These are phyloP conservation scores for Ceratobasidium sp. DNA, from an alignment of 1,284 basidiomycete genomes.

Conservation along the genomic window DNA sequence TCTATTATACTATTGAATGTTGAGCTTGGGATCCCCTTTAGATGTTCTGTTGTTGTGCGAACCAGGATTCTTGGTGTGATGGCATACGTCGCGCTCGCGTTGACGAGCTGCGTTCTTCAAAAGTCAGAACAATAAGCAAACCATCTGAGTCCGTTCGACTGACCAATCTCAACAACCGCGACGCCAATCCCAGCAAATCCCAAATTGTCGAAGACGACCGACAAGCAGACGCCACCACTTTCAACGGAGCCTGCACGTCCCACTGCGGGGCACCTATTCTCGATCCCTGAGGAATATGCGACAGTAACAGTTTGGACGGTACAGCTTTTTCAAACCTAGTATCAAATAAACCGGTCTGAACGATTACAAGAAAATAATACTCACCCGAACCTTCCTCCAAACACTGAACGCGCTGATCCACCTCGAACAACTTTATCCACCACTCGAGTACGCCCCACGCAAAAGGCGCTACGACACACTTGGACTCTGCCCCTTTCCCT, in stretches of 20 bases:
- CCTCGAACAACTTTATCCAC: slow-evolving; percentile 28
- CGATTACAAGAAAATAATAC: not conserved
- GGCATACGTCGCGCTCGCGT: slow-evolving; percentile 17
- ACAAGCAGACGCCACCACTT: not conserved
- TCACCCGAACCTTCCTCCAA: slow-evolving; percentile 8
- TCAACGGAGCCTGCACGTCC: slow-evolving; percentile 11
- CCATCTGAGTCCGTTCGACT: not conserved
- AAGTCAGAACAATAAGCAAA: not conserved
- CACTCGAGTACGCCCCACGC: slow-evolving; percentile 22
- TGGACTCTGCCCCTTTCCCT: not conserved
- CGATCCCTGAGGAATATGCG: slow-evolving; percentile 17
- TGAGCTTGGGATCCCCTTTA: slow-evolving; percentile 9
- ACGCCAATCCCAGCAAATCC: not conserved
- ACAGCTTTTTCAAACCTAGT: slow-evolving; percentile 3
- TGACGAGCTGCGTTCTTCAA: slow-evolving; percentile 18
- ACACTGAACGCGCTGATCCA: slow-evolving; percentile 1
- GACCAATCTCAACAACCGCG: slow-evolving; percentile 22
- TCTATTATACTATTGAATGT: not conserved
- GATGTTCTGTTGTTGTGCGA: slow-evolving; percentile 24
- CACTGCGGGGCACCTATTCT: slow-evolving; percentile 25
- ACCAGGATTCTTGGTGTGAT: slow-evolving; percentile 19
- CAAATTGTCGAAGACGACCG: not conserved
- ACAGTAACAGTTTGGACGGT: slow-evolving; percentile 25
- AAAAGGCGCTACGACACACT: slow-evolving; percentile 10
- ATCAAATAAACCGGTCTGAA: slow-evolving; percentile 7